Evolutionary conservation across 2,329 filamentous ascomycete species (phyloP).

Genomic region (Aquanectria penicillioides): DNA sequence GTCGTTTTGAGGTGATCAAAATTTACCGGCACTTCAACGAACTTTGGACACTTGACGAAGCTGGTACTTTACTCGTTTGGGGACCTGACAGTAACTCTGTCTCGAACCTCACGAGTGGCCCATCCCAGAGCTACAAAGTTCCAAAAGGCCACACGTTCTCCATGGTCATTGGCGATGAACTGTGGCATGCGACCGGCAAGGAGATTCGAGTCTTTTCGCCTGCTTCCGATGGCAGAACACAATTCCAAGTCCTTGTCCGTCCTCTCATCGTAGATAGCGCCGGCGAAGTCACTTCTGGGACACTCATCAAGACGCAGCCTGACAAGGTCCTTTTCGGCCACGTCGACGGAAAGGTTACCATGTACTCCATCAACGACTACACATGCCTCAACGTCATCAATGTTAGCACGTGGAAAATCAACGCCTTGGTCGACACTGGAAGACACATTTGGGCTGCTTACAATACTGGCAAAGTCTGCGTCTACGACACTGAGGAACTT

Average conservation of each 20-base stretch:
- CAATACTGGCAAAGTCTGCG: conserved; percentile 91
- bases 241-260: conserved; percentile 79
- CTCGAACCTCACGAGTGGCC: conserved; percentile 78
- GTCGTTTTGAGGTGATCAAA: conserved; percentile 80
- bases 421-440: conserved; percentile 82
- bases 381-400: conserved; percentile 82
- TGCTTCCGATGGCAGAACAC: conserved; percentile 70
- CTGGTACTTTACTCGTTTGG: conserved; percentile 89
- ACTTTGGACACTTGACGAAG: conserved; percentile 93
- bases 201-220: conserved; percentile 87
- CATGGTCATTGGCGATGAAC: conserved; percentile 81
- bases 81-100: conserved; percentile 76
- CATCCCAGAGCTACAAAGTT: conserved; percentile 78
- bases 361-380: conserved; percentile 86
- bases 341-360: conserved; percentile 89
- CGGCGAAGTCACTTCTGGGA: conserved; percentile 88
- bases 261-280: conserved; percentile 77
- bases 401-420: conserved; percentile 95
- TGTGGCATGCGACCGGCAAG: conserved; percentile 91
- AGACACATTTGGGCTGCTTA: conserved; percentile 91
- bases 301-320: conserved; percentile 77
- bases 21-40: conserved; percentile 89
- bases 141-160: conserved; percentile 88
- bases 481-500: conserved; percentile 85
- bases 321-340: conserved; percentile 91